Percentiles rank a stretch among this genome's conserved stretches.
These are phyloP conservation scores for Orychophragmus violaceus DNA, from an alignment of 345 rosid species.

Conservation along the genomic window DNA sequence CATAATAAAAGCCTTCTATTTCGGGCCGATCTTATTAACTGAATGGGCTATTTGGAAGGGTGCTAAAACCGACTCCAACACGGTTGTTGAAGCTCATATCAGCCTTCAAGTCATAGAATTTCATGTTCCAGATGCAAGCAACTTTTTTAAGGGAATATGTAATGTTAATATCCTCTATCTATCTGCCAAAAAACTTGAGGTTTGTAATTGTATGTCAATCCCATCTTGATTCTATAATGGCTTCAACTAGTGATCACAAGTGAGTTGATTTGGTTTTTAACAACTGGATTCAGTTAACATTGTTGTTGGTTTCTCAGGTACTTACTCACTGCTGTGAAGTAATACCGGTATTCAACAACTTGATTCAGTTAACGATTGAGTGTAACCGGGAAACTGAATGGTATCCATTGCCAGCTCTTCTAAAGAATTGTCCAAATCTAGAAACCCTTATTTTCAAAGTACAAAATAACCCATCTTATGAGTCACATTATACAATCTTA, in stretches of 20 bases:
- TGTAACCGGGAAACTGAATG: not conserved
- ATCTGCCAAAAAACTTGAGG: slow-evolving; percentile 14
- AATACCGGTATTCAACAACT: not conserved
- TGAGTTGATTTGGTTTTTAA: slow-evolving; percentile 4
- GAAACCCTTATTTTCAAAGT: slow-evolving; percentile 22
- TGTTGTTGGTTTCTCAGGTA: slow-evolving; percentile 4
- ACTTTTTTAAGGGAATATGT: not conserved
- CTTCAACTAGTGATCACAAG: not conserved
- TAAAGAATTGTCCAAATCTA: slow-evolving; percentile 11
- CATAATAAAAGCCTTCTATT: too few relatives aligned
- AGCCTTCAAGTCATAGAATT: not conserved
- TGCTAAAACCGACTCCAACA: too few relatives aligned
- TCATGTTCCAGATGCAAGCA: not conserved
- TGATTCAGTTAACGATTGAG: slow-evolving; percentile 9
- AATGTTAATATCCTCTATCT: slow-evolving; percentile 9
- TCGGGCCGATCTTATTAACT: too few relatives aligned
- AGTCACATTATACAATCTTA: not conserved
- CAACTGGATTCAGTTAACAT: too few relatives aligned
- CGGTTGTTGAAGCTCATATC: slow-evolving; percentile 23
- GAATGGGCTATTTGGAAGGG: too few relatives aligned
- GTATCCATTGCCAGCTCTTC: slow-evolving; percentile 2
- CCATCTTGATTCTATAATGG: not conserved
- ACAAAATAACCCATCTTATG: not conserved
- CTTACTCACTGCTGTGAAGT: slow-evolving; percentile 13
- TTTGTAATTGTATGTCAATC: not conserved